Evolutionary conservation across 345 rosid species (phyloP).

Genomic region (Geranium rotundifolium): DNA sequence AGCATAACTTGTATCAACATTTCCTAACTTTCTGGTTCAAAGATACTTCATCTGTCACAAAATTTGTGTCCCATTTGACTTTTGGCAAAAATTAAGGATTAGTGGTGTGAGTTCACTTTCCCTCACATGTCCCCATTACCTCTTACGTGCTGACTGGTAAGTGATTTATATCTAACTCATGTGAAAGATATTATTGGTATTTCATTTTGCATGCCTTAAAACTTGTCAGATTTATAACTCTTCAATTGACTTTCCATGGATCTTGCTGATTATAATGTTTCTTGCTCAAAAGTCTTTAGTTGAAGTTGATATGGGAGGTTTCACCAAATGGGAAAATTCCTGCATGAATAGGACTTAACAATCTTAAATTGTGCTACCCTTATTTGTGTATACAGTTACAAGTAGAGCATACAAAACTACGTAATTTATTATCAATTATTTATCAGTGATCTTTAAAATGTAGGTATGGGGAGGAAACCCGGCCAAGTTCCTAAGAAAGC

Average conservation of each 20-base stretch:
- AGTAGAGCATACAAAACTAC: neutral
- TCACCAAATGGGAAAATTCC: no score
- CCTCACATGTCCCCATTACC: no score
- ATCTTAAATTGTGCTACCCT: neutral
- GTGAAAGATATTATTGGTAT: no score
- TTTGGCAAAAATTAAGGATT: no score
- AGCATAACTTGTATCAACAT: neutral
- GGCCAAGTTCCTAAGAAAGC: slow-evolving; percentile 69
- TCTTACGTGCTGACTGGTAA: no score
- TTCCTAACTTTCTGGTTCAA: neutral
- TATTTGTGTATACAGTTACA: neutral
- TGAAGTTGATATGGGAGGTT: no score
- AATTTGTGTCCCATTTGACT: no score
- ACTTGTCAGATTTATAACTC: neutral
- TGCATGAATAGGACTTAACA: neutral
- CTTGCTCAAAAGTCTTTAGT: neutral
- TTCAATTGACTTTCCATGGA: neutral
- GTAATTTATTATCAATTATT: neutral
- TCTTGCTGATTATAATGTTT: neutral
- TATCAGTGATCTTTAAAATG: neutral
- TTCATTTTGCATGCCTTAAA: neutral
- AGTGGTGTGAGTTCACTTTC: no score
- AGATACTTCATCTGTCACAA: neutral
- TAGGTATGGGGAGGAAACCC: slow-evolving; percentile 98
- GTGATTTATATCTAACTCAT: no score